Percentiles rank a stretch among this genome's conserved stretches.
Conservation (phyloP, 192 early-diverging fungal genomes). For the Coemansia asiatica region DNA sequence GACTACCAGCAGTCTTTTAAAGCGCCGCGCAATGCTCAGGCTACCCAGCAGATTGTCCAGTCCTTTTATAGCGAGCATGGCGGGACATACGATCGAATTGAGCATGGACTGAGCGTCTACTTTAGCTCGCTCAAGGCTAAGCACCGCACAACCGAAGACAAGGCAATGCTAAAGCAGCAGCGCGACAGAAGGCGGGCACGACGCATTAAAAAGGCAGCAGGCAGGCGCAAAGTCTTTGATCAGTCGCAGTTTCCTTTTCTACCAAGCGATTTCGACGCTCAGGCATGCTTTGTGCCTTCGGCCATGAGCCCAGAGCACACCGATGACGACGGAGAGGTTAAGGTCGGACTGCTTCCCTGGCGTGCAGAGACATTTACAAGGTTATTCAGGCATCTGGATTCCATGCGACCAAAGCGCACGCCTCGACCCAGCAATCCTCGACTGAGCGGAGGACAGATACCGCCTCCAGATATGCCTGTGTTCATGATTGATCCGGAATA, state of each 20-base stretch:
- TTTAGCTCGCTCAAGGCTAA: constrained; percentile 56
- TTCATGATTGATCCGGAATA: constrained; percentile 41
- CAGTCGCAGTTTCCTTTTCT: constrained; percentile 46
- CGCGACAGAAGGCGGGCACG: constrained; percentile 47
- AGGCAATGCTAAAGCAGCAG: constrained; percentile 56
- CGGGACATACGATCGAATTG: constrained; percentile 42
- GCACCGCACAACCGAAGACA: constrained; percentile 51
- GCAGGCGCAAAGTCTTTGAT: constrained; percentile 48
- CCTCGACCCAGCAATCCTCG: constrained; percentile 32
- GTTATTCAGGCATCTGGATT: constrained; percentile 46
- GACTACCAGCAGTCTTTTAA: constrained; percentile 57
- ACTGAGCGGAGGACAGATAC: constrained; percentile 22
- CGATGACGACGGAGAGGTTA: constrained; percentile 51
- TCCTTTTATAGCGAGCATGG: constrained; percentile 31
- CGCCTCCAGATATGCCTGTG: constrained; percentile 34
- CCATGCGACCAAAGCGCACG: constrained; percentile 51
- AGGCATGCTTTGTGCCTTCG: constrained; percentile 37
- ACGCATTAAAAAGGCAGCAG: constrained; percentile 46
- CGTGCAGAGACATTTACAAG: constrained; percentile 29
- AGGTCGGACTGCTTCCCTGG: constrained; percentile 48
- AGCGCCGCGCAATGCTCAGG: constrained; percentile 49
- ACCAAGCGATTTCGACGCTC: constrained; percentile 29
- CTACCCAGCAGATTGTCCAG: constrained; percentile 45
- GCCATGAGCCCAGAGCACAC: constrained; percentile 55
- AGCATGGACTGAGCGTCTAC: constrained; percentile 54